Base-by-base conservation (phyloP, 148 eudicot species). In the Camellia lanceoleosa region DNA sequence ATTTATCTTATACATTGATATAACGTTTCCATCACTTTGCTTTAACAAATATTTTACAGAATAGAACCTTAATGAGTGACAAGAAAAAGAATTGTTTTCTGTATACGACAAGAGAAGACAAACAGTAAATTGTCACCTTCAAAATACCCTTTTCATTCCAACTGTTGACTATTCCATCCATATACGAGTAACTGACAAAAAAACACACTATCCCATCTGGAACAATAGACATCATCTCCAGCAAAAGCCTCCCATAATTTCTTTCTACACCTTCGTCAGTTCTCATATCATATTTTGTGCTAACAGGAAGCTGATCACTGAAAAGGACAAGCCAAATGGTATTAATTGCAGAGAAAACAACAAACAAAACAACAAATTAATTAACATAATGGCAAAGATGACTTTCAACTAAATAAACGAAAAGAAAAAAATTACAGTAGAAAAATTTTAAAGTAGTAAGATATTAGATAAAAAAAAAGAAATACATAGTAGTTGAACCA, bases 271-370 rank as follows among this genome's bases (percentile, higher is more conserved):
- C 97, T 66, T 97, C 98, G 81, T 96, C 99, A 85, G 92, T 93
- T 89, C 99, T 91, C 90, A 94, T 85, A 83, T 96, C 99, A 76
- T 83, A 92, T 80, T 92, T 93, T 11, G 99, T 96, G 85, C 98
- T 96, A 80, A 96, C 99, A n/a, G 98, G 97, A 83, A 96, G 98
- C 83, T 96, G 98, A 82, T 96, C 99, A 79, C 99, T 96, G 88
- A 80, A 85, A 80, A 87, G 64, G 70, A 69, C 14, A 81, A 83
- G 67, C 41, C 74, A 82, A 73, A 68, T 41, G 63, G 18, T n/a
- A 79, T 6, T 55, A 71, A 79, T 7, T 19, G 19, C 52, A 42
- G 41, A 58, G 73, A 23, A 76, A 52, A 61, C 49, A 60, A 23
- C 23, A 23, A 23, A 23, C 23, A 23, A 23, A 23, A 23, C 23